Base-by-base conservation (phyloP, 2,329 filamentous ascomycete species). In the Phaeosphaeriaceae sp. region DNA sequence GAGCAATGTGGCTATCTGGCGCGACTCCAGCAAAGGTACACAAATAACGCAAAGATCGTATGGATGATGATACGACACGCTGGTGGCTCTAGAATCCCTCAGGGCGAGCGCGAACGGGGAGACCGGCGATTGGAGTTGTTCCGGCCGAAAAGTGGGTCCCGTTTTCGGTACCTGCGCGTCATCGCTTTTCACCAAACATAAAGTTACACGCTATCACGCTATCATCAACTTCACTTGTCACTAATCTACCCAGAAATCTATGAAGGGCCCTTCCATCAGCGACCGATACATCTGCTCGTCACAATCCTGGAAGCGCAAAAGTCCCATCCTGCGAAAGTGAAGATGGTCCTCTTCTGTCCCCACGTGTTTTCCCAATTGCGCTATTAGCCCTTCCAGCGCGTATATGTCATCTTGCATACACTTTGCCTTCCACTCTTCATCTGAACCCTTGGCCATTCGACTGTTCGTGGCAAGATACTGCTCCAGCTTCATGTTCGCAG, bases 11-110 rank as follows among this genome's bases (percentile, higher is more conserved):
- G 59, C 64, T 64, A 61, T 61, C 19, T 60, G 52, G 59, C 51
- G 65, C 69, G 68, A 67, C 64, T 58, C 61, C 9, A 50, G 56
- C 51, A 35, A 48, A 56, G 55, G 59, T 59, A 52, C 52, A 40
- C 21, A 54, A 32, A 44, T 50, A 52, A 50, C 35, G 49, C 44
- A 54, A 26, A 40, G 44, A 54, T 52, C 52, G 51, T 51, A 43
- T 23, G 32, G 54, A 49, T 49, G 60, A 63, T 70, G 67, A 64
- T 68, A 61, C 43, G 28, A 52, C 55, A 24, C 50, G 56, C 53
- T 58, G 64, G 47, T 35, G 55, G 58, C 59, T 57, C 42, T 19
- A 52, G 56, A 61, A 58, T 59, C 52, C 32, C 56, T 63, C 64
- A 61, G 60, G 64, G 62, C 48, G 35, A 40, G 46, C 49, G 23